Base-by-base conservation (phyloP, 1,139 yeast species). In the Blastobotrys indianensis region DNA sequence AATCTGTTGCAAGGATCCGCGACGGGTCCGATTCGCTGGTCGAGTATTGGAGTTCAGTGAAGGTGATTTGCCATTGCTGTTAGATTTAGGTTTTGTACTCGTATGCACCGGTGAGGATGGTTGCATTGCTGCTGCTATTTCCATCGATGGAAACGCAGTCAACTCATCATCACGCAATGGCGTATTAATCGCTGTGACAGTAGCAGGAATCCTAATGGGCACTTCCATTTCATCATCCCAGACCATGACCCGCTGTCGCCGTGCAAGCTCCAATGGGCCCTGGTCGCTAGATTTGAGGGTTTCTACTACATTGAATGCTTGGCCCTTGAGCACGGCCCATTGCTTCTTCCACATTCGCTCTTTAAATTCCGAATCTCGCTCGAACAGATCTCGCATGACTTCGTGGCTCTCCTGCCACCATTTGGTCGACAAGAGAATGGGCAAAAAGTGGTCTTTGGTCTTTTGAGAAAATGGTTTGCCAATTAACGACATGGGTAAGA, bases 281-380 rank as follows among this genome's bases (percentile, higher is more conserved):
- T 80, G 82, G 39, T 74, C 73, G 1, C 72, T 69, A 37, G 70
- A 64, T 55, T 78, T 79, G 45, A 83, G 63, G 1, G 82, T 73
- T 54, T 83, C 87, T 3, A 82, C 83, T 6, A 83, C 82, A 54
- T 82, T 82, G 64, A 81, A 82, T 0, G 92, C 87, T 57, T 84
- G 92, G 0, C 94, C 94, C 57, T 83, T 83, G 56, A 84, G 57
- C 1, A 83, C 83, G 0, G 86, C 80, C 69, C 82, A 70, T 57
- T 84, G 92, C 49, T 77, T 75, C 37, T 65, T 67, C 81, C 85
- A 83, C 79, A 82, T 73, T 41, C 86, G 66, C 51, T 75, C 79
- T 51, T 76, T 78, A 60, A 82, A 82, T 51, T 81, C 85, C 1
- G 73, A 63, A 58, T 82, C 88, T 41, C 75, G 68, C 42, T 72